These are phyloP conservation scores for Monosporascus ibericus DNA, from an alignment of 2,329 filamentous ascomycete genomes.

Conservation along the genomic window DNA sequence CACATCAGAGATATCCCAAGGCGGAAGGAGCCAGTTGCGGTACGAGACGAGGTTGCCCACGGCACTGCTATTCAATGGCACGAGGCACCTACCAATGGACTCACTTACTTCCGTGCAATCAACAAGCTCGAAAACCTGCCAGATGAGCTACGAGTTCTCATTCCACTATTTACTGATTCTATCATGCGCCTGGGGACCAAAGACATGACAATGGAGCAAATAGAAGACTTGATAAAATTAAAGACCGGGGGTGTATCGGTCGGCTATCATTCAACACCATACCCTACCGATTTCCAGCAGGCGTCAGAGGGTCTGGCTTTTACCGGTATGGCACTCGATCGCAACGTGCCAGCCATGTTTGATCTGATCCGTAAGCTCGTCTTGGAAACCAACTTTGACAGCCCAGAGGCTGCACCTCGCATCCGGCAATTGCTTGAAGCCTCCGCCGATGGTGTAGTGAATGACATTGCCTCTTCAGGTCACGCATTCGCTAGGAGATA, in stretches of 20 bases:
- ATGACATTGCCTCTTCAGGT: slow-evolving; percentile 84
- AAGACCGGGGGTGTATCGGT: slow-evolving; percentile 89
- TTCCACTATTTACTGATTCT: slow-evolving; percentile 86
- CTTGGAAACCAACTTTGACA: slow-evolving; percentile 83
- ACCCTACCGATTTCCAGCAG: slow-evolving; percentile 62
- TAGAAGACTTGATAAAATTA: slow-evolving; percentile 92
- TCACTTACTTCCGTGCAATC: slow-evolving; percentile 92
- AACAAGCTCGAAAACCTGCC: slow-evolving; percentile 74
- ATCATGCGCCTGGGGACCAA: slow-evolving; percentile 92
- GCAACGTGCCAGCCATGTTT: slow-evolving; percentile 87
- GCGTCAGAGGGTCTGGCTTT: slow-evolving; percentile 79
- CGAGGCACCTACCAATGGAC: slow-evolving; percentile 86
- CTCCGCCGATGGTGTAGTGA: slow-evolving; percentile 82
- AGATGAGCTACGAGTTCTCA: slow-evolving; percentile 73
- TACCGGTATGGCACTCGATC: slow-evolving; percentile 80
- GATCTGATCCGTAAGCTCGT: slow-evolving; percentile 75
- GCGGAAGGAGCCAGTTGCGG: slow-evolving; percentile 53
- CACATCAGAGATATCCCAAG: slow-evolving; percentile 85
- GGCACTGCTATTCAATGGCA: slow-evolving; percentile 77
- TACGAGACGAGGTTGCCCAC: slow-evolving; percentile 60
- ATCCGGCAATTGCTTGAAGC: slow-evolving; percentile 83
- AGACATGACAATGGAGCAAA: slow-evolving; percentile 82
- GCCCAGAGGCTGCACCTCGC: slow-evolving; percentile 70
- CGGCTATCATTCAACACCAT: slow-evolving; percentile 76
- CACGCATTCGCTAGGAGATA: slow-evolving; percentile 81